phyloP scores from a whole-genome alignment of 2,329 filamentous ascomycete species.

The Hymenoscyphus infarciens region DNA sequence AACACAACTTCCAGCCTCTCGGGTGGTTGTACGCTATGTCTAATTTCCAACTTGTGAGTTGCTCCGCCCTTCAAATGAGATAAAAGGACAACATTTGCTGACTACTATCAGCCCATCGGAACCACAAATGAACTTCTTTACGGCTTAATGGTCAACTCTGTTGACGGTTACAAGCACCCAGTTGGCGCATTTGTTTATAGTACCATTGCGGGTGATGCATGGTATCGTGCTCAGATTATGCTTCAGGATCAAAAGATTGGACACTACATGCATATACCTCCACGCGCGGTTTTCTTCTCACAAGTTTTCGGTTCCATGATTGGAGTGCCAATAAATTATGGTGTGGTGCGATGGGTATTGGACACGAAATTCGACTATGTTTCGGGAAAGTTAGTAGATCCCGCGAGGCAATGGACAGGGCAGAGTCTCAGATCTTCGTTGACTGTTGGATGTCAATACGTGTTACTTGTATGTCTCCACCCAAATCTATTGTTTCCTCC shows the following conservation, averaged over 20 bases:
- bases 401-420: conserved; percentile 59
- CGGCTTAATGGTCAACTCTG: conserved; percentile 54
- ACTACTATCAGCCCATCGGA: conserved; percentile 45
- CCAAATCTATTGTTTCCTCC: not conserved
- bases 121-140: conserved; percentile 59
- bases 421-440: conserved; percentile 49
- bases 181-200: conserved; percentile 56
- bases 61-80: not conserved
- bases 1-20: conserved; percentile 40
- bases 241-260: conserved; percentile 63
- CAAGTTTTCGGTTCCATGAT: conserved; percentile 57
- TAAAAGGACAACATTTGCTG: not conserved
- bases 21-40: conserved; percentile 59
- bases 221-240: conserved; percentile 56
- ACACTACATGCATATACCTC: conserved; percentile 60
- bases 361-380: conserved; percentile 54
- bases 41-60: conserved; percentile 43
- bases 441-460: conserved; percentile 57
- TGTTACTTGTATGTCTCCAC: conserved; percentile 45
- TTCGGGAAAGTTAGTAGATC: conserved; percentile 47
- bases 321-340: conserved; percentile 59
- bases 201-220: conserved; percentile 57
- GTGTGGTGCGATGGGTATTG: conserved; percentile 57
- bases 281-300: conserved; percentile 56
- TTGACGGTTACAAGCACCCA: conserved; percentile 51